Evolutionary conservation across 2,329 filamentous ascomycete genomes (phyloP).

Genomic region (Apiospora rasikravindrae): DNA sequence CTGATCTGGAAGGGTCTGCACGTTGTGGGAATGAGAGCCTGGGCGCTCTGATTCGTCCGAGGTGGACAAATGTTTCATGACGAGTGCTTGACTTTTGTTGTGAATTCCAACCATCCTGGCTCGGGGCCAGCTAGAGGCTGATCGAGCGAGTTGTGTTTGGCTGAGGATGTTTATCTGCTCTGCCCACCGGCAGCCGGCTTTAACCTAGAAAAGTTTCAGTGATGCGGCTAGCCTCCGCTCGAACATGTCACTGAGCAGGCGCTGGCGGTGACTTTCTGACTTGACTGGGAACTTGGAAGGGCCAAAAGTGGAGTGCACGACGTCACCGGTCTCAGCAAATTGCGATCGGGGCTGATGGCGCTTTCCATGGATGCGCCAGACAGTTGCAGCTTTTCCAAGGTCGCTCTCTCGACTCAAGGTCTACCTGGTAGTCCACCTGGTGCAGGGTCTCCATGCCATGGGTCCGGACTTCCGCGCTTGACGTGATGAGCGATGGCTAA

Average conservation of each 20-base stretch:
- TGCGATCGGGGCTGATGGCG: not conserved
- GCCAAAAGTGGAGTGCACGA: not conserved
- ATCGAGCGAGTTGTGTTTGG: not conserved
- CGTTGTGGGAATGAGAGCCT: not conserved
- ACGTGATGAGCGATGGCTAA: not conserved
- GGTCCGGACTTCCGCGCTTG: conserved; percentile 4
- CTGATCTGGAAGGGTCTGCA: not conserved
- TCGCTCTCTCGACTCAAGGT: not conserved
- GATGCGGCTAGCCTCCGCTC: no score
- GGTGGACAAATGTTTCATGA: not conserved
- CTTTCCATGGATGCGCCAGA: no score
- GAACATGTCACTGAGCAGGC: not conserved
- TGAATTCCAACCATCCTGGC: not conserved
- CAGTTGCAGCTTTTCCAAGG: not conserved
- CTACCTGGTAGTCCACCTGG: no score
- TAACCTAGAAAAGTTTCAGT: not conserved
- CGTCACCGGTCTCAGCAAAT: not conserved
- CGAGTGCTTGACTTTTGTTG: not conserved
- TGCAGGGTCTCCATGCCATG: no score
- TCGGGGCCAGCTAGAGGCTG: not conserved
- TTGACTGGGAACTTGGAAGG: not conserved
- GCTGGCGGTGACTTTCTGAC: not conserved
- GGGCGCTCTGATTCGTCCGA: not conserved
- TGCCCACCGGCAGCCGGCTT: not conserved
- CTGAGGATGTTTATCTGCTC: not conserved